These are phyloP conservation scores for Prunus mume DNA, from an alignment of 306 rosid species.

Conservation along the genomic window DNA sequence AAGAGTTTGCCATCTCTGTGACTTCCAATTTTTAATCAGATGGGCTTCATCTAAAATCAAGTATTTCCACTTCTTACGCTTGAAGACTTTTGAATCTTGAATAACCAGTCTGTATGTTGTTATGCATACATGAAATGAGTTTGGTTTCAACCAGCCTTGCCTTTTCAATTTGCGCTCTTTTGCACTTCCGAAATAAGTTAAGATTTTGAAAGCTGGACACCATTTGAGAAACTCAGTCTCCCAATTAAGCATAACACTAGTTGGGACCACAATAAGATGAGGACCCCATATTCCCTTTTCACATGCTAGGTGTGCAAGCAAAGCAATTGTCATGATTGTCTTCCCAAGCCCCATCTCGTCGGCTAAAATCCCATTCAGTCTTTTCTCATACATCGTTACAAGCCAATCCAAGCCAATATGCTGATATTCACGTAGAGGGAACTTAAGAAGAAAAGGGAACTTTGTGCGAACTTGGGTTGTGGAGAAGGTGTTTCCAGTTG, in stretches of 20 bases:
- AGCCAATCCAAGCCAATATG: conserved; percentile 99
- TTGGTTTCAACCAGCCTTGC: conserved; percentile 92
- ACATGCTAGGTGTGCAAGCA: conserved; percentile 97
- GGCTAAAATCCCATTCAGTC: conserved; percentile 94
- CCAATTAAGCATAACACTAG: conserved; percentile 99
- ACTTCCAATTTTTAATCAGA: conserved; percentile 97
- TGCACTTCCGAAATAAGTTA: conserved; percentile 94
- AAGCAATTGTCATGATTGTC: conserved; percentile 94
- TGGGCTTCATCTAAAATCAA: conserved; percentile 98
- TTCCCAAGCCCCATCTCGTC: conserved; percentile 99
- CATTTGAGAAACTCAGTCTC: conserved; percentile 97
- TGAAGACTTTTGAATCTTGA: conserved; percentile 96
- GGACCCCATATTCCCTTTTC: conserved; percentile 99
- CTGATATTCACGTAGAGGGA: conserved; percentile 93
- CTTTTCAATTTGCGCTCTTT: conserved; percentile 90
- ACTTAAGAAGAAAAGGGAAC: conserved; percentile 87
- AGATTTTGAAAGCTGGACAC: conserved; percentile 97
- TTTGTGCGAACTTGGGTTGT: conserved; percentile 96
- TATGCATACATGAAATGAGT: conserved; percentile 95
- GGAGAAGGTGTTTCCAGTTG: conserved; percentile 98
- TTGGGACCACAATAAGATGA: conserved; percentile 96
- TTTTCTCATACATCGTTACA: conserved; percentile 95
- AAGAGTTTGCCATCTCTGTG: conserved; percentile 98
- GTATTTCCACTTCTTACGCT: conserved; percentile 99
- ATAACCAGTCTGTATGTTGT: conserved; percentile 94